Percentiles rank a stretch among this genome's conserved stretches.
Conservation (phyloP, 208 protist genomes). For the Zelonia costaricensis region DNA sequence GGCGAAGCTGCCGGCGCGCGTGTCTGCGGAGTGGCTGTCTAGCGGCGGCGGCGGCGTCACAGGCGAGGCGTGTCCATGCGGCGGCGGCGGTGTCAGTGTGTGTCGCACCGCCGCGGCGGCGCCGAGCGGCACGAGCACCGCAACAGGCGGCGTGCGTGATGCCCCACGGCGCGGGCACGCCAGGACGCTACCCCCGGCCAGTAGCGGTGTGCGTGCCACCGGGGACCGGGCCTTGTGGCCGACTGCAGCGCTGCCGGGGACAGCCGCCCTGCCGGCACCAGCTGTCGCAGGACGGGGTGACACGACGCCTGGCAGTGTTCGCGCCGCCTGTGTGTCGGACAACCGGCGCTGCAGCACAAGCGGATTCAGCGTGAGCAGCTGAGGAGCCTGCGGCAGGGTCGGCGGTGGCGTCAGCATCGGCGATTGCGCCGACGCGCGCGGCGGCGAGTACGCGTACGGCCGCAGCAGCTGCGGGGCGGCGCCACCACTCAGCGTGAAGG, state of each 20-base stretch:
- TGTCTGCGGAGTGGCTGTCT: neutral
- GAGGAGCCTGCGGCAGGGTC: too few relatives aligned
- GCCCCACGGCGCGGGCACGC: too few relatives aligned
- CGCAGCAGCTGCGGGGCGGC: neutral
- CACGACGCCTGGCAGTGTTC: too few relatives aligned
- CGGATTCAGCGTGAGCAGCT: too few relatives aligned
- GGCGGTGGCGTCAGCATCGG: neutral
- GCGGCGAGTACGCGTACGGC: neutral
- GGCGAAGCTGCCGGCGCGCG: neutral
- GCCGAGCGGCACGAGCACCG: neutral
- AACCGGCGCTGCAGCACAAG: too few relatives aligned
- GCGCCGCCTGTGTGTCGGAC: too few relatives aligned
- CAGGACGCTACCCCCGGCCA: neutral
- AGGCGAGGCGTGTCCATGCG: neutral
- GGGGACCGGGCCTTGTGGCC: neutral
- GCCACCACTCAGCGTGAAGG: neutral
- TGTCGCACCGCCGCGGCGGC: neutral
- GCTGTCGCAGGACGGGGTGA: too few relatives aligned
- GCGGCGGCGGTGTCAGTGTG: neutral
- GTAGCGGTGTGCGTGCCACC: neutral
- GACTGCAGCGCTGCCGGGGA: too few relatives aligned
- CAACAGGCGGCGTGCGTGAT: constrained; percentile 3
- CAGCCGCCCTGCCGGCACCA: too few relatives aligned
- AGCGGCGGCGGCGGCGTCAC: neutral
- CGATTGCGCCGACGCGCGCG: neutral